Base-by-base conservation (phyloP, 352 stramenopile genomes). In the Peronospora farinosa region DNA sequence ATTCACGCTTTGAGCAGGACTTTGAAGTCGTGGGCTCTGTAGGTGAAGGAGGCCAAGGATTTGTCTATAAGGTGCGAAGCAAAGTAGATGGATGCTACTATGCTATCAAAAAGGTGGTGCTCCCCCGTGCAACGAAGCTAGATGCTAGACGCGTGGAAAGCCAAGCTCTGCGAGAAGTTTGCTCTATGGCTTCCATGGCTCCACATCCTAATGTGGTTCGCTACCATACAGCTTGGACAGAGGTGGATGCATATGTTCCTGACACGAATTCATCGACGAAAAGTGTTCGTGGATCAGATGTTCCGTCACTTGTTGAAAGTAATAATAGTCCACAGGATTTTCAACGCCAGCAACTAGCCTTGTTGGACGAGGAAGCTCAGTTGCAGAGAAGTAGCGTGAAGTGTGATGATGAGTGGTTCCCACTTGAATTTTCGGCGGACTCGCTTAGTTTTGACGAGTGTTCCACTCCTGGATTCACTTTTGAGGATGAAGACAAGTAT, bases 141-240 rank as follows among this genome's bases (percentile, higher is more conserved):
- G 62, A 84, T 57, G 63, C 60, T 9, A 54, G 54, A 9, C 59
- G 60, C 15, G 66, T 80, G 11, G 70, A 80, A 60, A 65, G 47
- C 17, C 74, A 89, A 56, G 75, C 73, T 9, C 44, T 88, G 16
- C 78, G 78, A 49, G 78, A 92, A 69, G 77, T 87, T 25, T 76
- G 78, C 6, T 74, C 77, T 2, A 92, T 90, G 81, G 77, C 78
- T 4, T 69, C 65, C 0, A 83, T 92, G 62, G 60, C 71, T 13
- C 67, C 70, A 3, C 78, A 92, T 59, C 21, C 42, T 1, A 92
- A 92, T 44, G 78, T 92, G 5, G 77, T 92, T 39, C 70, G 77
- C 4, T 92, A 92, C 51, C 79, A 90, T 54, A 88, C 76, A 5
- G 74, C 81, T 0, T 92, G 78, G 81, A 72, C 86, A 7, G 81